Evolutionary conservation across 2,329 filamentous ascomycete species (phyloP).

Genomic region (Raffaelea albimanens): DNA sequence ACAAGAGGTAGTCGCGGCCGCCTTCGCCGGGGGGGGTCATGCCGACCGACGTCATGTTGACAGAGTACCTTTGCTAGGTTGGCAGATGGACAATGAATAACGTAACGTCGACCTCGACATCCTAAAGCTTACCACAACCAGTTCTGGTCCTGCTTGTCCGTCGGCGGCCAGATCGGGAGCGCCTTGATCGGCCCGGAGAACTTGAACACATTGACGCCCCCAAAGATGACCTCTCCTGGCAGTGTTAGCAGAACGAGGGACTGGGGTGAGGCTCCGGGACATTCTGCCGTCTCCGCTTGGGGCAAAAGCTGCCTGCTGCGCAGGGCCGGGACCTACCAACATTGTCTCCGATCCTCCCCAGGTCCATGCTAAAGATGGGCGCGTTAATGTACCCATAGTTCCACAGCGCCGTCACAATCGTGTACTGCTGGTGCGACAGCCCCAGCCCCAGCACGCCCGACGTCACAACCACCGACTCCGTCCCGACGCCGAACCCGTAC

Average conservation of each 20-base stretch:
- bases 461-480: too few species aligned
- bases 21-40: constrained; percentile 19
- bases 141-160: constrained; percentile 20
- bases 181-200: constrained; percentile 21
- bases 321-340: constrained; percentile 32
- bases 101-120: too few species aligned
- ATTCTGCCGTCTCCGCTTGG: too few species aligned
- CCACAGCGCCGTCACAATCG: constrained; percentile 19
- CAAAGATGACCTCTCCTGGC: too few species aligned
- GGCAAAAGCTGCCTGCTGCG: too few species aligned
- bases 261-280: too few species aligned
- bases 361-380: constrained; percentile 25
- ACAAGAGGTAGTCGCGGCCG: constrained; percentile 19
- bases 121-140: constrained; percentile 21
- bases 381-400: constrained; percentile 22
- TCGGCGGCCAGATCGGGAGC: constrained; percentile 24
- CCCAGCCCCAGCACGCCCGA: too few species aligned
- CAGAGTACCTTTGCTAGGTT: constrained; percentile 21
- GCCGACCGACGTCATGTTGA: constrained; percentile 27
- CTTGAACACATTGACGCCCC: constrained; percentile 22
- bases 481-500: too few species aligned
- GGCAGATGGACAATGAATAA: not conserved
- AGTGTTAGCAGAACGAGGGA: too few species aligned
- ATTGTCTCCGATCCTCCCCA: constrained; percentile 21
- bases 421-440: too few species aligned